Evolutionary conservation across 306 rosid genomes (phyloP).

Genomic region (Prunus armeniaca): DNA sequence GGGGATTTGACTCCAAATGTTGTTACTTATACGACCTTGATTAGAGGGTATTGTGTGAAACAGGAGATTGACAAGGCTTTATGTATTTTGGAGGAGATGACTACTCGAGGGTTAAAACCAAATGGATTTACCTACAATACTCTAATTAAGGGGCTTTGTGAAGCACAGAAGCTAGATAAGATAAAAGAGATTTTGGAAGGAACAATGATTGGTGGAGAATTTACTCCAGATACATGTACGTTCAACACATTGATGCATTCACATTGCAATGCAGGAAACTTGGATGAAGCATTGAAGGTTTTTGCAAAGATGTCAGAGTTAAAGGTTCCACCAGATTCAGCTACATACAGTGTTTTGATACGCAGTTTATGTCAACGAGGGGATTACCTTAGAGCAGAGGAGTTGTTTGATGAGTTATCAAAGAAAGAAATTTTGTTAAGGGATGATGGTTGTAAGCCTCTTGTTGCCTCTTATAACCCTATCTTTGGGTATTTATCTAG

Average conservation of each 20-base stretch:
- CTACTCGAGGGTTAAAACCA: conserved; percentile 48
- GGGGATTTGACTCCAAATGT: conserved; percentile 62
- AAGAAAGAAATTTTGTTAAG: conserved; percentile 54
- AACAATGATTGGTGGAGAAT: conserved; percentile 33
- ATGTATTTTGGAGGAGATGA: conserved; percentile 70
- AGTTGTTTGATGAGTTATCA: conserved; percentile 57
- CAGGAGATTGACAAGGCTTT: conserved; percentile 62
- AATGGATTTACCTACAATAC: conserved; percentile 67
- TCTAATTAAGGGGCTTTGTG: conserved; percentile 72
- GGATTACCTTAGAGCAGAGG: conserved; percentile 56
- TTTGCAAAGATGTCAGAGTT: conserved; percentile 58
- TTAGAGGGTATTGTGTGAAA: conserved; percentile 72
- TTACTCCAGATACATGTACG: conserved; percentile 67
- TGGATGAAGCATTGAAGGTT: conserved; percentile 63
- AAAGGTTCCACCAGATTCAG: conserved; percentile 62
- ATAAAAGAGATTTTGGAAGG: conserved; percentile 53
- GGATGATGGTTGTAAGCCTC: conserved; percentile 61
- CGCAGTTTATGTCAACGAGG: conserved; percentile 58
- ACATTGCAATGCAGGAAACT: conserved; percentile 58
- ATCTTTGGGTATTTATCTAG: conserved; percentile 62
- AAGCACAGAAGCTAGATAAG: conserved; percentile 53
- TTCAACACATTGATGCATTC: conserved; percentile 66
- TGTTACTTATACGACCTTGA: conserved; percentile 78
- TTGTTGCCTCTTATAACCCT: conserved; percentile 71
- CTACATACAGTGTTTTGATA: conserved; percentile 67